Conservation (phyloP, 805 yeast species). For the Scheffersomyces amazonensis region DNA sequence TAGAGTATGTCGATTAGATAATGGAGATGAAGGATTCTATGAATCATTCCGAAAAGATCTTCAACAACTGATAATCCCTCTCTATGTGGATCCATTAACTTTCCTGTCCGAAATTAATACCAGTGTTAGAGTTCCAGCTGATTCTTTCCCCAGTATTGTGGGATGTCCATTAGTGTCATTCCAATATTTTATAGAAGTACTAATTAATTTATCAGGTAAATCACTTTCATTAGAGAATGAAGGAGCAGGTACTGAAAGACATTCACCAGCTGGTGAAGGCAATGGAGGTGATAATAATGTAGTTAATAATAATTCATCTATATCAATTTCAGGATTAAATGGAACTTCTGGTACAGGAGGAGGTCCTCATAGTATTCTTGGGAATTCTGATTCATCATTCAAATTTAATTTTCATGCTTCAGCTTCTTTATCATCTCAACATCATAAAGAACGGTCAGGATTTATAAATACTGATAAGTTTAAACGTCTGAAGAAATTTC, state of each 20-base stretch:
- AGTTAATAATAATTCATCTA: background rate
- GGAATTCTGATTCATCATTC: background rate
- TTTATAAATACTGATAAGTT: conserved; percentile 78
- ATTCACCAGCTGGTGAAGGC: background rate
- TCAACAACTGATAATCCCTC: conserved; percentile 71
- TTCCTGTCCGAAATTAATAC: conserved; percentile 57
- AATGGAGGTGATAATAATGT: background rate
- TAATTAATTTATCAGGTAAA: conserved; percentile 76
- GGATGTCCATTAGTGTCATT: conserved; percentile 72
- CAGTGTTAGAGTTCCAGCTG: conserved; percentile 72
- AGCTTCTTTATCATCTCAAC: conserved; percentile 9
- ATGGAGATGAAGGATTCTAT: conserved; percentile 56
- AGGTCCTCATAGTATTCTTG: background rate
- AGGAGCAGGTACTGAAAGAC: conserved; percentile 5
- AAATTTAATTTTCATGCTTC: conserved; percentile 20
- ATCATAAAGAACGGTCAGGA: conserved; percentile 31
- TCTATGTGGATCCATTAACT: conserved; percentile 70
- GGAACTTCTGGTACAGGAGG: conserved; percentile 8
- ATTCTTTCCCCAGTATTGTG: conserved; percentile 79
- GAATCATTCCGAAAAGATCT: conserved; percentile 83
- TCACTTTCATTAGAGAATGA: conserved; percentile 24
- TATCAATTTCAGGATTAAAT: background rate
- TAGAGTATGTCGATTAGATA: conserved; percentile 66
- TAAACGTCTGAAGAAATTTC: conserved; percentile 71
- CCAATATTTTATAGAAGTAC: conserved; percentile 80